phyloP scores from a whole-genome alignment of 257 asterid species.

The Sherardia arvensis region DNA sequence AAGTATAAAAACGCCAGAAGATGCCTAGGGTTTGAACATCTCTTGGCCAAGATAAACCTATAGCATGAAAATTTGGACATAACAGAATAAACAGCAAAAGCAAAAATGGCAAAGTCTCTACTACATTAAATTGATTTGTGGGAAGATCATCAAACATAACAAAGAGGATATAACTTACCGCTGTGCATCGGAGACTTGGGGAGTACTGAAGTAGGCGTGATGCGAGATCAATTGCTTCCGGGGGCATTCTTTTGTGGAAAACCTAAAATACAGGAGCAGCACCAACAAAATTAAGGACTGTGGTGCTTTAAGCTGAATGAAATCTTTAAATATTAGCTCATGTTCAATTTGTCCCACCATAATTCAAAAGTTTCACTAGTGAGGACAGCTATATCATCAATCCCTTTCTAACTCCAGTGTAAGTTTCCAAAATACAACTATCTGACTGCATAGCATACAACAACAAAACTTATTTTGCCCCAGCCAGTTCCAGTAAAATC shows the following conservation, averaged over 20 bases:
- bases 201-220: conserved; percentile 93
- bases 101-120: neutral
- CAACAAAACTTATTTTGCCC: neutral
- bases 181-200: conserved; percentile 93
- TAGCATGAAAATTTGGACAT: neutral
- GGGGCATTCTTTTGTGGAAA: conserved; percentile 91
- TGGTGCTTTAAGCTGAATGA: neutral
- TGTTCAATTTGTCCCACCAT: neutral
- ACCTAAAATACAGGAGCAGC: conserved; percentile 35
- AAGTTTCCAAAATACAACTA: neutral
- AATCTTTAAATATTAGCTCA: neutral
- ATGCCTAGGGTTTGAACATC: neutral
- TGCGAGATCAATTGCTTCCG: conserved; percentile 94
- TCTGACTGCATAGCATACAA: neutral
- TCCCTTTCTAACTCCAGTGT: neutral
- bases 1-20: neutral
- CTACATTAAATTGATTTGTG: neutral
- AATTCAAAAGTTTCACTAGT: neutral
- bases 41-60: neutral
- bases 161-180: conserved; percentile 43
- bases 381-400: neutral
- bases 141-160: neutral
- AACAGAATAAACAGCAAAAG: neutral
- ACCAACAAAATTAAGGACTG: neutral
- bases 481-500: neutral